Conservation (phyloP, 1,284 basidiomycete species). For the Anthracocystis setariae region DNA sequence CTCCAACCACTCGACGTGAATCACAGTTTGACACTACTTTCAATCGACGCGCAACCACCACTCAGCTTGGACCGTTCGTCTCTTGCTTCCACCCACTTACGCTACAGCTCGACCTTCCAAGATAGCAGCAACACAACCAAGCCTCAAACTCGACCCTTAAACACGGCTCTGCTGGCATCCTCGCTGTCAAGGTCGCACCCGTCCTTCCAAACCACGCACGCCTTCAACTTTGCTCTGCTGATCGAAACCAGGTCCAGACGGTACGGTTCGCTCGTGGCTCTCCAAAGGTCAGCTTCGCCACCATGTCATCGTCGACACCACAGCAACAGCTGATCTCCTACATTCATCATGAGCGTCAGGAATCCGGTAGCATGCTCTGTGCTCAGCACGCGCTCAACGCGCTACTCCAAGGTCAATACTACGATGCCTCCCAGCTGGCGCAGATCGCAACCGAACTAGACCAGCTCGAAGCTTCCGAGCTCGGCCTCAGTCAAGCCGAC, state of each 20-base stretch:
- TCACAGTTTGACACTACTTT: neutral
- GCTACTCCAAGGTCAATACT: conserved; percentile 62
- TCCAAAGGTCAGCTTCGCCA: neutral
- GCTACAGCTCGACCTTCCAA: no score
- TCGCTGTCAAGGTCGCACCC: no score
- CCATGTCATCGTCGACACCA: conserved; percentile 41
- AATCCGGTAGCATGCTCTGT: conserved; percentile 65
- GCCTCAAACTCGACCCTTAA: no score
- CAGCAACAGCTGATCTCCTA: conserved; percentile 54
- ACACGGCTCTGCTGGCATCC: no score
- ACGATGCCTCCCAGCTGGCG: conserved; percentile 61
- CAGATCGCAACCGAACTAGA: conserved; percentile 57
- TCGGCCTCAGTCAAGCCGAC: conserved; percentile 42
- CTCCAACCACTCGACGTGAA: conserved; percentile 1
- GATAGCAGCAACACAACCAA: no score
- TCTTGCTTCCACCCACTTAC: neutral
- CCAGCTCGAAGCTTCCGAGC: conserved; percentile 46
- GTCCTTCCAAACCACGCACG: no score
- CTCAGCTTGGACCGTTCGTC: neutral
- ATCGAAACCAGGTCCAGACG: no score
- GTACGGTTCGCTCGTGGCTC: neutral
- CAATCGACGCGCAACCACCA: conserved; percentile 12
- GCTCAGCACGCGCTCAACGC: conserved; percentile 66
- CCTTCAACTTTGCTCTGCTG: no score
- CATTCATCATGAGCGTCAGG: conserved; percentile 61